These are phyloP conservation scores for Selenicereus undatus DNA, from an alignment of 148 eudicot genomes.

Conservation along the genomic window DNA sequence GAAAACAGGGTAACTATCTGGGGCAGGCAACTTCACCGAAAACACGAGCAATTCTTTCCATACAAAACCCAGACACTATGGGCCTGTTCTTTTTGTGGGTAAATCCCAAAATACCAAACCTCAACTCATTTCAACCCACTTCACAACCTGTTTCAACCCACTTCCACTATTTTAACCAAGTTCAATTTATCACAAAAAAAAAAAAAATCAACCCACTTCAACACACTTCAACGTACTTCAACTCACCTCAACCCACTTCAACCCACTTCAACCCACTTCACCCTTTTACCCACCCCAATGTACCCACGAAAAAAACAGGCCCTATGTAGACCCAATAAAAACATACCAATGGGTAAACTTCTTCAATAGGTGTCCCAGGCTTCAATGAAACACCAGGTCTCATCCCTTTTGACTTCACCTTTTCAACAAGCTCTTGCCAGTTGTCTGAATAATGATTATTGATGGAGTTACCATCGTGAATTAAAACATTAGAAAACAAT, in stretches of 20 bases:
- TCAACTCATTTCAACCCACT: too few relatives aligned
- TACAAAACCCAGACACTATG: background rate
- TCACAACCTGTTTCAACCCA: too few relatives aligned
- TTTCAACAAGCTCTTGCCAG: slow-evolving; percentile 78
- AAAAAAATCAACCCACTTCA: too few relatives aligned
- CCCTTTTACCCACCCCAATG: too few relatives aligned
- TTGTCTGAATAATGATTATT: slow-evolving; percentile 49
- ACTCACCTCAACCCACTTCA: too few relatives aligned
- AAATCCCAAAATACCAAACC: too few relatives aligned
- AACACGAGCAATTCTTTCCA: background rate
- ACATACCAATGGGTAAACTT: slow-evolving; percentile 80
- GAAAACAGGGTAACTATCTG: background rate
- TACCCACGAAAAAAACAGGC: too few relatives aligned
- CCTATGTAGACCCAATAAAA: background rate
- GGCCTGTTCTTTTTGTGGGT: too few relatives aligned
- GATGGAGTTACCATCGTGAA: slow-evolving; percentile 4
- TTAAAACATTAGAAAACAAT: slow-evolving; percentile 2
- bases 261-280: too few relatives aligned
- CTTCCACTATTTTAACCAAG: too few relatives aligned
- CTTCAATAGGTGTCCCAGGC: slow-evolving; percentile 89
- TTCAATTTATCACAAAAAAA: too few relatives aligned
- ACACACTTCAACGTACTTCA: too few relatives aligned
- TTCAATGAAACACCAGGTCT: slow-evolving; percentile 83
- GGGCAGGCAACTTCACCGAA: background rate
- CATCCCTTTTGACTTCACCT: slow-evolving; percentile 83